Conservation (phyloP, 2,329 filamentous ascomycete genomes). For the Ophiostoma angusticollis region DNA sequence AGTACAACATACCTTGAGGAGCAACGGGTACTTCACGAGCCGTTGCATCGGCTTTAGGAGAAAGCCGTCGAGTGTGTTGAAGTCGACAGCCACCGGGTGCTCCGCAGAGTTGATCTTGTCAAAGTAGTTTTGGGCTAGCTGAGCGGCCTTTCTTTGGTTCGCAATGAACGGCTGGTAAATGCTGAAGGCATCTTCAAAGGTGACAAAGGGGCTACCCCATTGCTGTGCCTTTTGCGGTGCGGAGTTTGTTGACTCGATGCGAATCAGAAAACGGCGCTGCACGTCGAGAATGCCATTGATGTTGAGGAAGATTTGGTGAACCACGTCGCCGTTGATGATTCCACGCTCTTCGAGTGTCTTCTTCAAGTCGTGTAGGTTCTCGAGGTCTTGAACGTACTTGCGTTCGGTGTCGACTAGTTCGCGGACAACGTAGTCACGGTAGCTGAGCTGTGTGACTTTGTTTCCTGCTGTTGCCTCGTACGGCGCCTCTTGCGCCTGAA, state of each 20-base stretch:
- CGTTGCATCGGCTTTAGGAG: conserved; percentile 94
- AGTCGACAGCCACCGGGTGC: conserved; percentile 71
- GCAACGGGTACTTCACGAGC: conserved; percentile 82
- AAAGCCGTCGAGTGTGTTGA: conserved; percentile 81
- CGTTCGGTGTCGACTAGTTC: conserved; percentile 91
- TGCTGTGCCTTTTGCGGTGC: conserved; percentile 64
- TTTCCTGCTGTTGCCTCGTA: conserved; percentile 38
- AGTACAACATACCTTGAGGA: conserved; percentile 55
- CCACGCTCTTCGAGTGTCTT: conserved; percentile 80
- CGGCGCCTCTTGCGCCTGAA: conserved; percentile 44
- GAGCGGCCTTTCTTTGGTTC: conserved; percentile 84
- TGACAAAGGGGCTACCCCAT: conserved; percentile 86
- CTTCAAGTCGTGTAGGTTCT: conserved; percentile 86
- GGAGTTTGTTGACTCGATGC: conserved; percentile 89
- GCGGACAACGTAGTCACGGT: conserved; percentile 75
- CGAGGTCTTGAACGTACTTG: conserved; percentile 94
- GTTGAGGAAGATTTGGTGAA: conserved; percentile 94
- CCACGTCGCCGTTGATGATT: conserved; percentile 73
- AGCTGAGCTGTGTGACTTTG: conserved; percentile 55
- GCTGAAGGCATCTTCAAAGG: conserved; percentile 74
- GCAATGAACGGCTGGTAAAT: conserved; percentile 97
- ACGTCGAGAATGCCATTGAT: conserved; percentile 91
- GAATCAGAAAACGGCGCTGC: conserved; percentile 86
- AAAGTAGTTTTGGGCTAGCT: conserved; percentile 72
- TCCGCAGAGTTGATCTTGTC: conserved; percentile 70